Base-by-base conservation (phyloP, 768 basidiomycete genomes). In the Mrakia gelida region DNA sequence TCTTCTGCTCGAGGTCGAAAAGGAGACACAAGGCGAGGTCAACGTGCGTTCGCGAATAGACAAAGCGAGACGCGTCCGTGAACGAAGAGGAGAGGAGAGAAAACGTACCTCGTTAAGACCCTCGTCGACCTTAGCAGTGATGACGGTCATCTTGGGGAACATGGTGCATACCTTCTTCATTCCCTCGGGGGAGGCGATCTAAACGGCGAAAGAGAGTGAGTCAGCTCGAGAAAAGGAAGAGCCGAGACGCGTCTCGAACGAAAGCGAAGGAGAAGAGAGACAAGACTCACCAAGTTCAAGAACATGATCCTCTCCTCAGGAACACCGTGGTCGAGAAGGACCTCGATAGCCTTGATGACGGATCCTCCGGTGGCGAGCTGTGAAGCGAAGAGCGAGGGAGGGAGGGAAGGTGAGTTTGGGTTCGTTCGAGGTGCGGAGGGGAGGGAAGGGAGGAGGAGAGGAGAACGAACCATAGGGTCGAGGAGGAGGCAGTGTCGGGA, bases 311-410 rank as follows among this genome's bases (percentile, higher is more conserved):
- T 89, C 78, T 97, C 94, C 84, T 97, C 94, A 23, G 92, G 91
- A 43, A 99, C 97, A 28, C 92, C 93, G 82, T 94, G 91, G 67
- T 94, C 92, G 84, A 92, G 90, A 18, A 98, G 87, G 5, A 98
- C 92, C 83, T 98, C 96, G 73, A 98, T 92, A 0, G 97, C 97
- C 83, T 98, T 98, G 85, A 95, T 95, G 11, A 95, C 96, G 7
- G 95, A 98, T 65, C 97, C 97, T 34, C 97, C 97, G 0, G 96
- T 98, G 0, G 96, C 96, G 89, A 77, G 71, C 45, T 70, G 38
- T 1, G 70, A 49, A 49, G n/a, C 41, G 10, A n/a, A 30, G 45
- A 30, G 70, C 7, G 75, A 15, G 74, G 11, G 6, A 10, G 13
- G 3, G 52, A 30, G 30, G 10, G 32, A 9, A 5, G 72, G 38